Evolutionary conservation across 495 filamentous ascomycete species (phyloP).

Genomic region (Diplogelasinospora grovesii): DNA sequence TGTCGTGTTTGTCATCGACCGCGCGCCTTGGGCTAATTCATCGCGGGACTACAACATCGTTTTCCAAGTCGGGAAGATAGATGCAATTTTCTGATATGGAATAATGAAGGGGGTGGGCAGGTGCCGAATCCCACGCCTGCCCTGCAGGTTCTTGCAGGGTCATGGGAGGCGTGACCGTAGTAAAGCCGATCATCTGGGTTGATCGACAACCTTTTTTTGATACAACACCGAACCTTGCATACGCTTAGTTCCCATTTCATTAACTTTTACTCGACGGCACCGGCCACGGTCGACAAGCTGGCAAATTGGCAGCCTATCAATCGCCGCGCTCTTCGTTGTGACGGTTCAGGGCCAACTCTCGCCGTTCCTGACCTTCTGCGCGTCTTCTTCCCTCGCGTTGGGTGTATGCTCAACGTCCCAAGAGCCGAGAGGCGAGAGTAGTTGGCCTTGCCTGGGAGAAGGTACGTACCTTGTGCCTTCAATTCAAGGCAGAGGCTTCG

Average conservation of each 20-base stretch:
- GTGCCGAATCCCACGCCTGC: constrained; percentile 4
- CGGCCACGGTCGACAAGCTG: constrained; percentile 11
- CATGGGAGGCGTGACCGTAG: constrained; percentile 20
- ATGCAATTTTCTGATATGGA: constrained; percentile 8
- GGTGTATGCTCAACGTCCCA: too few relatives aligned
- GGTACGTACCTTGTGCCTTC: too few relatives aligned
- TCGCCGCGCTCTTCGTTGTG: too few relatives aligned
- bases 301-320: constrained; percentile 7
- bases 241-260: constrained; percentile 20
- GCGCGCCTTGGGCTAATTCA: too few relatives aligned
- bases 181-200: constrained; percentile 22
- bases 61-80: constrained; percentile 3
- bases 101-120: constrained; percentile 1
- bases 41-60: not conserved
- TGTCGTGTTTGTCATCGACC: too few relatives aligned
- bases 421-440: too few relatives aligned
- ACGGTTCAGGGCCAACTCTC: not conserved
- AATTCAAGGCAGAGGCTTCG: too few relatives aligned
- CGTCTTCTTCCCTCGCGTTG: too few relatives aligned
- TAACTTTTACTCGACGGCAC: constrained; percentile 8
- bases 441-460: too few relatives aligned
- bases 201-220: constrained; percentile 24
- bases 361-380: not conserved
- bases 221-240: constrained; percentile 33
- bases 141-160: constrained; percentile 11